Evolutionary conservation across 176 grass and related monocot genomes (phyloP).

Genomic region (Leersia perrieri): DNA sequence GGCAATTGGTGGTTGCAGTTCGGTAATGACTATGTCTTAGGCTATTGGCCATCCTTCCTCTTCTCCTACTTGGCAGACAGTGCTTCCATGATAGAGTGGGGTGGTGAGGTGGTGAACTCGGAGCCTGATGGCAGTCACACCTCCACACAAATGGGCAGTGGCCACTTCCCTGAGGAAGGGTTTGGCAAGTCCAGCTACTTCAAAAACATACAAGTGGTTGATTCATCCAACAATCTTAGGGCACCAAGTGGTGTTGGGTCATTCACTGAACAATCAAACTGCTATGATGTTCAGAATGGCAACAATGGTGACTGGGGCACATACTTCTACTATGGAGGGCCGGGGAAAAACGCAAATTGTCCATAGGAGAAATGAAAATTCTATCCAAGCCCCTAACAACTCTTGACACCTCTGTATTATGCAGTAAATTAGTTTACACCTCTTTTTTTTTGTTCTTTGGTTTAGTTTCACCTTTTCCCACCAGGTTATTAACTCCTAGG

Average conservation of each 20-base stretch:
- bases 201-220: conserved; percentile 85
- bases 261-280: conserved; percentile 86
- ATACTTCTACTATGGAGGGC: conserved; percentile 83
- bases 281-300: conserved; percentile 85
- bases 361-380: conserved; percentile 43
- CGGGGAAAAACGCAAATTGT: conserved; percentile 76
- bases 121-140: conserved; percentile 78
- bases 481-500: conserved; percentile 43
- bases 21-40: conserved; percentile 60
- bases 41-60: conserved; percentile 87
- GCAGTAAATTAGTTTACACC: conserved; percentile 47
- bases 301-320: conserved; percentile 91
- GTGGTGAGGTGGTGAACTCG: conserved; percentile 77
- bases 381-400: conserved; percentile 24
- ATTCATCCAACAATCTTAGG: conserved; percentile 73
- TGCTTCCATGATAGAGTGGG: conserved; percentile 91
- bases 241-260: conserved; percentile 58
- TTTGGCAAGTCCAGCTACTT: conserved; percentile 88
- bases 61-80: conserved; percentile 75
- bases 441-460: conserved; percentile 8
- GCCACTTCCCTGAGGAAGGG: conserved; percentile 80
- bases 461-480: conserved; percentile 11
- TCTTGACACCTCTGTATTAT: conserved; percentile 45
- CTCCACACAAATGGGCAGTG: conserved; percentile 77
- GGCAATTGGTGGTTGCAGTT: conserved; percentile 86